A percentile compares a stretch with the other conserved stretches of the same genome.
Conservation (phyloP, 129 eudicot genomes). For the Escallonia rubra region DNA sequence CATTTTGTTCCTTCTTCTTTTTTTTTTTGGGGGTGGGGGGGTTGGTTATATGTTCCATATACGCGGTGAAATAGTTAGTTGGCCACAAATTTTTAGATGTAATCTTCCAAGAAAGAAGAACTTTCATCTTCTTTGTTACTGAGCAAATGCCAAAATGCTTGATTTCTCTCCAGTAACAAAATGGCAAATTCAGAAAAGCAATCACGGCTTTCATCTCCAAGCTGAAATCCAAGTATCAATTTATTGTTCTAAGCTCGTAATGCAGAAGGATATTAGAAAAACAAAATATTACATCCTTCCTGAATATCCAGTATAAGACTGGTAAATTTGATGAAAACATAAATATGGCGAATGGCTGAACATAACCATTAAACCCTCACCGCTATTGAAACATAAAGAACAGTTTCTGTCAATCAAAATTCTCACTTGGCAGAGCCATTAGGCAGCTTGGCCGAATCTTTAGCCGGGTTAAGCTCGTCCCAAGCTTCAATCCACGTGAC, state of each 20-base stretch:
- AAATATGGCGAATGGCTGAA: neutral
- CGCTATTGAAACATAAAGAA: constrained; percentile 2
- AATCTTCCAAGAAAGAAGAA: too few relatives aligned
- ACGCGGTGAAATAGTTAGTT: too few relatives aligned
- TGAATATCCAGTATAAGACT: constrained; percentile 3
- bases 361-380: constrained; percentile 2
- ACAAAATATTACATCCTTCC: constrained; percentile 4
- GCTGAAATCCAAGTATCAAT: neutral
- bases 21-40: too few relatives aligned
- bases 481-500: constrained; percentile 69
- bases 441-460: constrained; percentile 21
- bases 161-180: too few relatives aligned
- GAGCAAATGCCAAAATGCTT: too few relatives aligned
- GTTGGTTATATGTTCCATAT: too few relatives aligned
- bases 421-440: constrained; percentile 31
- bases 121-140: too few relatives aligned
- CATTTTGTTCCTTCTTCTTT: too few relatives aligned
- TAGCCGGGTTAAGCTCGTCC: constrained; percentile 56
- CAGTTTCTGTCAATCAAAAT: neutral
- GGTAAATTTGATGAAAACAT: neutral
- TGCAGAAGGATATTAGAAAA: neutral
- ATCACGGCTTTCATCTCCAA: too few relatives aligned
- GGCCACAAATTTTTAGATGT: too few relatives aligned
- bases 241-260: neutral
- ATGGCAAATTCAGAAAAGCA: too few relatives aligned